Base-by-base conservation (phyloP, 2,329 filamentous ascomycete genomes). In the Ambrosiella beaveri region DNA sequence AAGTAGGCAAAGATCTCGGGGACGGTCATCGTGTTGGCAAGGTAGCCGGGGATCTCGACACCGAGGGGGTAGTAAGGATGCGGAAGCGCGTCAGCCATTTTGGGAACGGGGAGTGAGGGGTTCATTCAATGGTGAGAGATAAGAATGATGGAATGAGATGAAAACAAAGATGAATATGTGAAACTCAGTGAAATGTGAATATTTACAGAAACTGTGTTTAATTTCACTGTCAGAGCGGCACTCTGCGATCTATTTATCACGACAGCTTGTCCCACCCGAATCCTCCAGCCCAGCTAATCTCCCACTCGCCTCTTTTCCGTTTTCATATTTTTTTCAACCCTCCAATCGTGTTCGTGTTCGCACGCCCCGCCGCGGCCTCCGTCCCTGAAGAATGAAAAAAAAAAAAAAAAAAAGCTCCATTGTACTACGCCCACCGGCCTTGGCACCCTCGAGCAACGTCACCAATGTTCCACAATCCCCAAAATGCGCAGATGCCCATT, bases 61-160 rank as follows among this genome's bases (percentile, higher is more conserved):
- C 80, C 77, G 19, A 82, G 66, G 4, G 86, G 86, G 65, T 85
- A 88, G 71, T 86, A 90, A 0, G 85, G 84, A 67, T 47, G 44
- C 9, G 19, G 8, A n/a, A 47, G 7, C 9, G 44, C 7, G 19
- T 47, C 44, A 13, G 44, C n/a, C 44, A 47, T 47, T 47, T 41
- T 47, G n/a, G 44, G 13, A 47, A 47, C 13, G 8, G 8, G 1
- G n/a, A 15, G 13, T 47, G n/a, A 17, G n/a, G 44, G 8, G 19
- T 17, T 47, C 44, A 19, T 47, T 27, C 27, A 27, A 4, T 27
- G 27, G 3, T 27, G 27, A 27, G 27, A 27, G 3, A 27, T 27
- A 27, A n/a, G n/a, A 47, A 1, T 47, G 11, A 15, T 8, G 19
- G 17, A 4, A 15, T 3, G 44, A 12, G 2, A 13, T 47, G 7